Conservation (phyloP, 306 rosid species). For the Crataegus laevigata region DNA sequence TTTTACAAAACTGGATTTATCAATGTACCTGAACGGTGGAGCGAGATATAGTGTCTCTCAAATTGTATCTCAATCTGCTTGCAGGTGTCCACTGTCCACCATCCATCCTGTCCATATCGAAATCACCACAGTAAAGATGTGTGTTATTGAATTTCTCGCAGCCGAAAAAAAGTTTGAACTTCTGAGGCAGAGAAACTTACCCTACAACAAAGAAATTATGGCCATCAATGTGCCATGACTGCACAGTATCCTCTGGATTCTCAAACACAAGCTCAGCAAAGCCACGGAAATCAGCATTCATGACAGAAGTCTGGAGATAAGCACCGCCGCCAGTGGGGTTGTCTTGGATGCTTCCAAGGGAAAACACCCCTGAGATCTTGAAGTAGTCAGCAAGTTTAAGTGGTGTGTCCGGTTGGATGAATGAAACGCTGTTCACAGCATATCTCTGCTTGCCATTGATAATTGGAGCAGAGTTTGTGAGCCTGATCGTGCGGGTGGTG, state of each 20-base stretch:
- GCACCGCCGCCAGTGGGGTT: conserved; percentile 54
- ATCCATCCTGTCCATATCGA: conserved; percentile 55
- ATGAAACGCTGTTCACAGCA: conserved; percentile 76
- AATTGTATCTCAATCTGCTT: conserved; percentile 56
- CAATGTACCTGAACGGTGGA: conserved; percentile 66
- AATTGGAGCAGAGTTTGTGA: conserved; percentile 55
- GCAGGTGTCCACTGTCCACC: conserved; percentile 71
- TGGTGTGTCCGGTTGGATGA: conserved; percentile 69
- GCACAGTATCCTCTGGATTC: conserved; percentile 61
- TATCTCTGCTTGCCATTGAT: conserved; percentile 77
- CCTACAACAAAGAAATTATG: conserved; percentile 74
- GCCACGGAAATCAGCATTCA: conserved; percentile 64
- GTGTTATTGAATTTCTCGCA: background rate
- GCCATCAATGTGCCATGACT: conserved; percentile 85
- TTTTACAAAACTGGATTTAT: background rate
- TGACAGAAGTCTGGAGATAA: conserved; percentile 69
- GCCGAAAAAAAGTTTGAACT: background rate
- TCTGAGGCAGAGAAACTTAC: conserved; percentile 28
- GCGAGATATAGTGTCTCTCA: conserved; percentile 72
- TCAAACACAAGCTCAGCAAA: conserved; percentile 62
- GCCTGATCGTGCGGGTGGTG: conserved; percentile 59
- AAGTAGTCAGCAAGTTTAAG: conserved; percentile 78
- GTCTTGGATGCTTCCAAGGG: conserved; percentile 53
- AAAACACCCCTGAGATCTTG: conserved; percentile 68
- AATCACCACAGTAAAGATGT: background rate